A percentile compares a stretch with the other conserved stretches of the same genome.
These are phyloP conservation scores for Blastobotrys capitulatus DNA, from an alignment of 1,139 yeast species.

Conservation along the genomic window DNA sequence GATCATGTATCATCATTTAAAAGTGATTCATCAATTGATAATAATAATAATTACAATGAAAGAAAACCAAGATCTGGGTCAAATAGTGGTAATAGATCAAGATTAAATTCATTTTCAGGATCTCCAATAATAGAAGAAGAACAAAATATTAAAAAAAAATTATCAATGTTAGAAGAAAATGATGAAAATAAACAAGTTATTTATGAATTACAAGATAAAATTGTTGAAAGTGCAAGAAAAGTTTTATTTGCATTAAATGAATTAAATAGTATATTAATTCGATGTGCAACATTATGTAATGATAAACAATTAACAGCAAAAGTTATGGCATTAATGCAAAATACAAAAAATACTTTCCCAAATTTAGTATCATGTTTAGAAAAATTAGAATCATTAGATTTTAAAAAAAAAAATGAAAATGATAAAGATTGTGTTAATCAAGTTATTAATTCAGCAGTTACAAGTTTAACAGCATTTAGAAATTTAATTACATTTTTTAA, in stretches of 20 bases:
- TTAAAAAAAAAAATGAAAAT: neutral
- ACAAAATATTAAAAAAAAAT: conserved; percentile 68
- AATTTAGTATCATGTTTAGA: conserved; percentile 26
- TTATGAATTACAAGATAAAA: conserved; percentile 17
- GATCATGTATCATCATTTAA: neutral
- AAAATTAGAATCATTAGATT: conserved; percentile 7
- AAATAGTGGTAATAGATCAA: conserved; percentile 6
- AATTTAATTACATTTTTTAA: conserved; percentile 21
- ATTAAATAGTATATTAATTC: conserved; percentile 60
- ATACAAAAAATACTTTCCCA: conserved; percentile 39
- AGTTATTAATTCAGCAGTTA: conserved; percentile 15
- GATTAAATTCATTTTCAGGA: conserved; percentile 13
- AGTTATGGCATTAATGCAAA: conserved; percentile 50
- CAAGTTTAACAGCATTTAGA: conserved; percentile 22
- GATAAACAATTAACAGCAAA: conserved; percentile 58
- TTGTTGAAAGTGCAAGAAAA: conserved; percentile 35
- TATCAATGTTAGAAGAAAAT: conserved; percentile 62
- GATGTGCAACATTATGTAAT: conserved; percentile 60
- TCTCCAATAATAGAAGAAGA: conserved; percentile 35
- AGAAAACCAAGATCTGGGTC: conserved; percentile 10
- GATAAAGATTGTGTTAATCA: conserved; percentile 10
- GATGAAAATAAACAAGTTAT: neutral
- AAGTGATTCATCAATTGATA: neutral
- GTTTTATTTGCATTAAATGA: conserved; percentile 49
- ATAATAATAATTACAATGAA: neutral